phyloP scores from a whole-genome alignment of 345 rosid genomes.

The Raphanus sativus region DNA sequence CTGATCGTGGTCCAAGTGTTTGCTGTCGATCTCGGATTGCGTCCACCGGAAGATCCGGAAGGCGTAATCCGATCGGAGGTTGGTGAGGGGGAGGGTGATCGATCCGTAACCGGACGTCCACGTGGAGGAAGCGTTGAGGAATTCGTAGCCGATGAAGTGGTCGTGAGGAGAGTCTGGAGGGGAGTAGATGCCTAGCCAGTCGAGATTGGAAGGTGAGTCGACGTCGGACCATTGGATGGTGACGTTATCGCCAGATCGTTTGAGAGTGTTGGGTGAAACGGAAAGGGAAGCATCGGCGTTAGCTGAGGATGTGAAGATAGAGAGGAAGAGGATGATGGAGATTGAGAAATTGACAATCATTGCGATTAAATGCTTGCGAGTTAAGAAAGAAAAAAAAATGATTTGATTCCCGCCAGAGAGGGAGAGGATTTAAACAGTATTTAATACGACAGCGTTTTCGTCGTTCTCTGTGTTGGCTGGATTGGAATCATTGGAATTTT shows the following conservation, averaged over 20 bases:
- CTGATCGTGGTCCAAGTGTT: constrained; percentile 64
- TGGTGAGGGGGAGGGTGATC: constrained; percentile 63
- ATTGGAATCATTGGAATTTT: not conserved
- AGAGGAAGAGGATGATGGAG: constrained; percentile 29
- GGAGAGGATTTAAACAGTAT: not conserved
- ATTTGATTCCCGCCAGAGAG: constrained; percentile 12
- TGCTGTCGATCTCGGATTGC: constrained; percentile 58
- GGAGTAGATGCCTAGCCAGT: constrained; percentile 85
- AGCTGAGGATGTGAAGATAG: constrained; percentile 14
- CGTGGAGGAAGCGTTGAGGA: constrained; percentile 58
- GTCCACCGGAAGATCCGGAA: constrained; percentile 93
- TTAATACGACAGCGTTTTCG: not conserved
- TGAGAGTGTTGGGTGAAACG: constrained; percentile 47
- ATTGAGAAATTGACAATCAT: constrained; percentile 35
- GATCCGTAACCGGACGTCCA: constrained; percentile 70
- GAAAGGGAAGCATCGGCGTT: constrained; percentile 43
- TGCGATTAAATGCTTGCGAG: not conserved
- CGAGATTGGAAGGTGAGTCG: constrained; percentile 71
- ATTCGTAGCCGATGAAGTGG: constrained; percentile 78
- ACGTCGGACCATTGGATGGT: constrained; percentile 68
- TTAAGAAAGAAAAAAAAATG: not conserved
- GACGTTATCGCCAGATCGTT: constrained; percentile 66
- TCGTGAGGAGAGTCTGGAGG: constrained; percentile 69
- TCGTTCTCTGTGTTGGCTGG: not conserved
- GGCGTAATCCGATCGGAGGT: constrained; percentile 74